A percentile compares a stretch with the other conserved stretches of the same genome.
Conservation (phyloP, 2,329 filamentous ascomycete genomes). For the Aspergillus sp. region DNA sequence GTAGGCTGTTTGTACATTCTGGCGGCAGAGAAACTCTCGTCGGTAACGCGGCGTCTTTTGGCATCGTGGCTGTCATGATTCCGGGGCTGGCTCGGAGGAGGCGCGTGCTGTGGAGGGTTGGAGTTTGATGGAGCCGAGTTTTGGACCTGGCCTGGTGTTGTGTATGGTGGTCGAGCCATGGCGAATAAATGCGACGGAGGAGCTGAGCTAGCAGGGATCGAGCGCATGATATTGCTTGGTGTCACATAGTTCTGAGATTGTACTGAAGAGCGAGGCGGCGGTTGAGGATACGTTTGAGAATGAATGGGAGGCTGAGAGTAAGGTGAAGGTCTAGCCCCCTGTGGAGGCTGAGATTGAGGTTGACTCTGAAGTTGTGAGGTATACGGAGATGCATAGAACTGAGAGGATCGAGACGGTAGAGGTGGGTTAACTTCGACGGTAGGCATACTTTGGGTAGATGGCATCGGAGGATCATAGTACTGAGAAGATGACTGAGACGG, state of each 20-base stretch:
- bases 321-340: not conserved
- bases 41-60: conserved; percentile 15
- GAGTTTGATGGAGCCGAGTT: not conserved
- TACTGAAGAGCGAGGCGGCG: not conserved
- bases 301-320: not conserved
- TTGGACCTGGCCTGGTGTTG: not conserved
- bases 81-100: not conserved
- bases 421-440: not conserved
- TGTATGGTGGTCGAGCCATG: not conserved
- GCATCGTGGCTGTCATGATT: conserved; percentile 3
- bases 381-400: not conserved
- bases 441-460: not conserved
- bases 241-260: not conserved
- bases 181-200: not conserved
- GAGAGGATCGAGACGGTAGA: not conserved
- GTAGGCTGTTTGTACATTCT: not conserved
- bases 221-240: not conserved
- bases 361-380: too few relatives aligned
- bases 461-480: not conserved
- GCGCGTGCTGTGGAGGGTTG: not conserved
- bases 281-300: not conserved
- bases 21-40: not conserved
- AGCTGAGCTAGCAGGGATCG: not conserved
- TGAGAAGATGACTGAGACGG: not conserved
- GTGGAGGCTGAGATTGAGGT: not conserved